Evolutionary conservation across 495 filamentous ascomycete species (phyloP), one percentile per base, ranked within the genome.

Genomic region (Penicillium desertorum): DNA sequence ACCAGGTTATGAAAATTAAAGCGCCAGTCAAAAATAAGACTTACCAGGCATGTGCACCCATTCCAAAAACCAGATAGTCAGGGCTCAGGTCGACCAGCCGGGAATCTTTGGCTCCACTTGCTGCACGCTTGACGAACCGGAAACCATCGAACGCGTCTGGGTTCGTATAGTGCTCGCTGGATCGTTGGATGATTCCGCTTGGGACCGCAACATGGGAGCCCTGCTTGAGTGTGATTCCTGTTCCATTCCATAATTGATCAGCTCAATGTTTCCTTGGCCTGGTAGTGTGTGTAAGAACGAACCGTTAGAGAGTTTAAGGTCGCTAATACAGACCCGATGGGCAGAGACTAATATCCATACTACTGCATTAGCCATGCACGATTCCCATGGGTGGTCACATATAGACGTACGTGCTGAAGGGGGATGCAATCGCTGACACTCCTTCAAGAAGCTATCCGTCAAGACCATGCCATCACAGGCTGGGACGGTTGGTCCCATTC

Each of bases 381-480:
- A 16, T n/a, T 29, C n/a, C 14, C 14, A 32, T 1, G 23, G 23
- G 25, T 17, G 30, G 4, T 17, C 6, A 17, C 27, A 47, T 44
- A 61, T 62, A 36, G 20, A 61, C 58, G 54, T 56, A 68, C 65
- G 49, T 22, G 65, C 62, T 51, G 65, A 58, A 55, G 65, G 65
- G 19, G 62, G 65, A 44, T 65, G 62, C 37, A 71, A 39, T 7
- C 68, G 61, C 54, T 62, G 63, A 44, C 62, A 67, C 45, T 72
- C 70, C 30, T 70, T 72, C 16, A 71, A 36, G 42, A 72, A 69
- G 53, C 63, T 67, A 23, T 72, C 68, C 30, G 66, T 32, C 41
- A 58, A n/a, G 5, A 62, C 54, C 59, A 61, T 64, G 48, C 29
- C 50, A 57, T 63, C 44, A 37, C 65, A 68, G 11, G 51, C 58